These are phyloP conservation scores for Peronospora destructor DNA, from an alignment of 352 stramenopile species.

Conservation along the genomic window DNA sequence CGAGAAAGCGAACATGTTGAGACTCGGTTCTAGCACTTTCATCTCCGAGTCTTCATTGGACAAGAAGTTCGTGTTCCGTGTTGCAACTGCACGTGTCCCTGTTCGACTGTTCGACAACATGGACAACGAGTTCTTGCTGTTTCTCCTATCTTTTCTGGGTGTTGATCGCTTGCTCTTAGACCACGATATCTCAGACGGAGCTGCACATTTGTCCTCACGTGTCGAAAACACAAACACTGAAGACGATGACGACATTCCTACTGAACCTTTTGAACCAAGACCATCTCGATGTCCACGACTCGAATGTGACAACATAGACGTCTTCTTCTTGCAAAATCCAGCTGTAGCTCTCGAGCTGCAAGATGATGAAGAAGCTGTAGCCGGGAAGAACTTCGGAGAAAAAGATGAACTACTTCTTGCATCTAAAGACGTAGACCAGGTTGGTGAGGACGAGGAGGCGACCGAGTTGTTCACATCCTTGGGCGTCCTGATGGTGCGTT, in stretches of 20 bases:
- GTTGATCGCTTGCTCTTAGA: conserved; percentile 32
- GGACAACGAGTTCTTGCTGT: conserved; percentile 18
- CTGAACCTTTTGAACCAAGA: conserved; percentile 14
- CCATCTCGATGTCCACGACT: conserved; percentile 15
- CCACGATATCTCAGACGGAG: conserved; percentile 24
- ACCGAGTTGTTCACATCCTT: conserved; percentile 10
- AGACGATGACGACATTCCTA: conserved; percentile 6
- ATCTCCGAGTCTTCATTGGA: conserved; percentile 25
- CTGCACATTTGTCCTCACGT: conserved; percentile 20
- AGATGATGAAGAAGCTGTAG: not conserved
- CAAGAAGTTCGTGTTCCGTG: conserved; percentile 12
- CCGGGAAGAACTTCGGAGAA: conserved; percentile 13
- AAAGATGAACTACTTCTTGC: conserved; percentile 1
- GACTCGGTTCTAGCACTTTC: conserved; percentile 13
- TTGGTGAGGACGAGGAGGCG: not conserved
- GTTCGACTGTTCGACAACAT: conserved; percentile 7
- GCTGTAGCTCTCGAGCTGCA: conserved; percentile 12
- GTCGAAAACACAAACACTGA: conserved; percentile 24
- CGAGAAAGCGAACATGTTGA: conserved; percentile 18
- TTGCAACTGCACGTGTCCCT: conserved; percentile 7
- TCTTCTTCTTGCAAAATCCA: conserved; percentile 24
- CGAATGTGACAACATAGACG: conserved; percentile 3
- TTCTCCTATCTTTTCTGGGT: conserved; percentile 37
- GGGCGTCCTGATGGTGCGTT: conserved; percentile 25
- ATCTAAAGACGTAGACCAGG: conserved; percentile 17